phyloP scores from a whole-genome alignment of 495 filamentous ascomycete genomes.

The Neurospora sp. region DNA sequence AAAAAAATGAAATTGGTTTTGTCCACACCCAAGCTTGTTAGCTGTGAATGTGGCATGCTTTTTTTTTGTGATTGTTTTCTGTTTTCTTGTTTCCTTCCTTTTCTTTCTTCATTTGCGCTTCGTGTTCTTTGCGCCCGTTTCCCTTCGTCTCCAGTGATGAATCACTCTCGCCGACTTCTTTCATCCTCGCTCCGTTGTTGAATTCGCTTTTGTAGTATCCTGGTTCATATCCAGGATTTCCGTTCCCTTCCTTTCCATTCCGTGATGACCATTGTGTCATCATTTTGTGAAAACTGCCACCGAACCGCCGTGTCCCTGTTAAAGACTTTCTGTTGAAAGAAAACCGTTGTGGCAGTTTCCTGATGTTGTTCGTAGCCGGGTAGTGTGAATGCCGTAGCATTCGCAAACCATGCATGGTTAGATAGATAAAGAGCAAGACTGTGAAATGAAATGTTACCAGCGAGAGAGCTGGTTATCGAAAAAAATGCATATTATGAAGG shows the following conservation, averaged over 20 bases:
- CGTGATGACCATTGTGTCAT: not conserved
- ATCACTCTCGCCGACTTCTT: not conserved
- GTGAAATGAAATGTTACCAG: not conserved
- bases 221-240: not conserved
- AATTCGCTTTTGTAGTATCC: not conserved
- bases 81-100: not conserved
- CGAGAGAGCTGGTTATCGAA: not conserved
- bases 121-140: not conserved
- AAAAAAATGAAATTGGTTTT: not conserved
- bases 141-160: not conserved
- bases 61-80: not conserved
- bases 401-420: not conserved
- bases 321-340: not conserved
- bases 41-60: not conserved
- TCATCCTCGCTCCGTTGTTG: not conserved
- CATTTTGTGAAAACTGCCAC: not conserved
- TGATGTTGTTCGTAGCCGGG: not conserved
- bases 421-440: not conserved
- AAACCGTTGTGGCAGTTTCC: not conserved
- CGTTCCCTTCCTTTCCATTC: not conserved
- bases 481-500: not conserved
- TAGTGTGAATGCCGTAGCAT: not conserved
- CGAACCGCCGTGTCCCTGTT: not conserved
- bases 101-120: not conserved
- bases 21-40: not conserved